A percentile compares a stretch with the other conserved stretches of the same genome.
phyloP scores from a whole-genome alignment of 768 basidiomycete genomes.

The Pulveroboletus sp. region DNA sequence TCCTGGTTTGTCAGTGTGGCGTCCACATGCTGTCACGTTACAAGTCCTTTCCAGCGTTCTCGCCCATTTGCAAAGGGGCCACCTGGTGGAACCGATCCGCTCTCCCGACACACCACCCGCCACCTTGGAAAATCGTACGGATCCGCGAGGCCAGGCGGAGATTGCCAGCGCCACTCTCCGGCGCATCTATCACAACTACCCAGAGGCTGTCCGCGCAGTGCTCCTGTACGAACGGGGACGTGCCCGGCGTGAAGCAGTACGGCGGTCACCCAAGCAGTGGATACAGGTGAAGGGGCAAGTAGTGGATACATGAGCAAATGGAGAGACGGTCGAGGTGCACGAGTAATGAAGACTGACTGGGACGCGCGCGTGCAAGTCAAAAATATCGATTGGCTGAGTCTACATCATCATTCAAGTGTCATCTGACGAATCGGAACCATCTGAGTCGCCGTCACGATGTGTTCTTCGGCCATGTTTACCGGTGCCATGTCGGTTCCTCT shows the following conservation, averaged over 20 bases:
- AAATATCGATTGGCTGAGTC: constrained; percentile 10
- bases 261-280: constrained; percentile 19
- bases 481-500: constrained; percentile 83
- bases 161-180: constrained; percentile 42
- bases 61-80: constrained; percentile 49
- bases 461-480: constrained; percentile 57
- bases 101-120: constrained; percentile 20
- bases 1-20: constrained; percentile 65
- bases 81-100: constrained; percentile 42
- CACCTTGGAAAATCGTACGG: constrained; percentile 14
- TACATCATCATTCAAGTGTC: constrained; percentile 38
- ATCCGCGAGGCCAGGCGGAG: constrained; percentile 22
- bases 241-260: constrained; percentile 20
- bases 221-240: constrained; percentile 35
- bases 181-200: constrained; percentile 49
- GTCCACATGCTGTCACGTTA: constrained; percentile 53
- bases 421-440: constrained; percentile 70
- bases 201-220: constrained; percentile 38
- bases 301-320: constrained; percentile 26
- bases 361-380: constrained; percentile 9
- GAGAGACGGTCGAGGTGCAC: constrained; percentile 19
- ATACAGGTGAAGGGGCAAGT: constrained; percentile 12
- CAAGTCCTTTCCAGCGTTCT: constrained; percentile 46
- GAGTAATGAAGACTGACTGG: constrained; percentile 19
- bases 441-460: constrained; percentile 56